Conservation (phyloP, 139 green algal species). For the Chlamydomonas incerta region DNA sequence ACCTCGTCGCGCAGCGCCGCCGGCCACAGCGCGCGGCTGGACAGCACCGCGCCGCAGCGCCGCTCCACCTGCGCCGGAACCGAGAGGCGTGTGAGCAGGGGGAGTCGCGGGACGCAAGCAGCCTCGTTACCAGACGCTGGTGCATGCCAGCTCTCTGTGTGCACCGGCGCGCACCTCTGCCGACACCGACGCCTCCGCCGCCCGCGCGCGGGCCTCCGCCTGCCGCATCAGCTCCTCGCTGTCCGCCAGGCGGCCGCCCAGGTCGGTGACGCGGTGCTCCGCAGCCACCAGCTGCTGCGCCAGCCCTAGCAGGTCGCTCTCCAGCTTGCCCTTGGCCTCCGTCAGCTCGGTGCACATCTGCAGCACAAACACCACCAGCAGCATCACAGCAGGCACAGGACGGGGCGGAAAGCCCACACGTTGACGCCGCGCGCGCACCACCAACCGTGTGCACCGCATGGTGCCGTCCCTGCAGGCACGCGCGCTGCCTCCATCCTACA, state of each 20-base stretch:
- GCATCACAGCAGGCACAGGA: not conserved
- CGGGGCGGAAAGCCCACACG: too few species aligned
- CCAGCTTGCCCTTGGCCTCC: conserved; percentile 47
- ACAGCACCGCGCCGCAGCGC: conserved; percentile 47
- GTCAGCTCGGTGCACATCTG: conserved; percentile 60
- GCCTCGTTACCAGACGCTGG: too few species aligned
- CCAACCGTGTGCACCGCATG: too few species aligned
- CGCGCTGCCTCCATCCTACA: not conserved
- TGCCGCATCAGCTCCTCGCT: conserved; percentile 21
- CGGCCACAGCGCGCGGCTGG: conserved; percentile 65
- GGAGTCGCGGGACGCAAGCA: too few species aligned
- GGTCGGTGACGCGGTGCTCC: conserved; percentile 55
- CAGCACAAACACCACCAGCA: too few species aligned
- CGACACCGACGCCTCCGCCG: conserved; percentile 50
- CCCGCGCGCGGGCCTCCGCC: conserved; percentile 39
- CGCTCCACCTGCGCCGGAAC: conserved; percentile 46
- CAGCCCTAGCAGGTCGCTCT: conserved; percentile 67
- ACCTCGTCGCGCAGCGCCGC: conserved; percentile 58
- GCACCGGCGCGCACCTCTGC: conserved; percentile 36
- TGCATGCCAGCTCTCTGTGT: too few species aligned
- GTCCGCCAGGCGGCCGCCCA: conserved; percentile 25
- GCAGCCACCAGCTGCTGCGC: conserved; percentile 57
- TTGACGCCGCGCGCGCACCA: too few species aligned
- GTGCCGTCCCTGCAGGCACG: not conserved
- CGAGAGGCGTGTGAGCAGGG: too few species aligned